A percentile compares a stretch with the other conserved stretches of the same genome.
Evolutionary conservation across 1,139 yeast genomes (phyloP).

Genomic region (Blastobotrys serpentis): DNA sequence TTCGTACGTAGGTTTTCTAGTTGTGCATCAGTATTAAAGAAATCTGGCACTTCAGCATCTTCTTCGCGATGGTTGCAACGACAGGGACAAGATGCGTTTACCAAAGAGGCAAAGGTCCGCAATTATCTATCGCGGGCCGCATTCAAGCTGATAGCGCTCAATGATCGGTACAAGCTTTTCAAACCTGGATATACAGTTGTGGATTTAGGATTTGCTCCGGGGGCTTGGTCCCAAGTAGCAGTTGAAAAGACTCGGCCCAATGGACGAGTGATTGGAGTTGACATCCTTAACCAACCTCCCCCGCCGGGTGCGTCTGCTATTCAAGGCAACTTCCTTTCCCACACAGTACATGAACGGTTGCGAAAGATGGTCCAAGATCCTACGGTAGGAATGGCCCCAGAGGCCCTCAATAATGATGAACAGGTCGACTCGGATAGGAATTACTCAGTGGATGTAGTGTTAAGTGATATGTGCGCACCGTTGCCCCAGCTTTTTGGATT

Average conservation of each 20-base stretch:
- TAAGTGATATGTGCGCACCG: constrained; percentile 88
- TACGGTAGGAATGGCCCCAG: constrained; percentile 55
- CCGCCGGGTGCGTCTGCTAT: constrained; percentile 76
- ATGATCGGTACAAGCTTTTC: constrained; percentile 62
- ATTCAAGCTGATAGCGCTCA: constrained; percentile 66
- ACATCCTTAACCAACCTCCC: constrained; percentile 73
- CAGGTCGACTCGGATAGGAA: too few species aligned
- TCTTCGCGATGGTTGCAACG: constrained; percentile 75
- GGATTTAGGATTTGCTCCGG: constrained; percentile 94
- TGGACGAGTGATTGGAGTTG: constrained; percentile 81
- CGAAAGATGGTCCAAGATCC: constrained; percentile 6
- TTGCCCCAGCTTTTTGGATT: constrained; percentile 62
- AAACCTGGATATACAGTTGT: constrained; percentile 59
- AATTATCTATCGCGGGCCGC: constrained; percentile 86
- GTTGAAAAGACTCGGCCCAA: constrained; percentile 53
- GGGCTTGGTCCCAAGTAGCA: constrained; percentile 91
- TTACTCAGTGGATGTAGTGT: constrained; percentile 60
- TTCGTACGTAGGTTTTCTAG: background rate
- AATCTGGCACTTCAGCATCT: constrained; percentile 37
- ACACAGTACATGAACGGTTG: constrained; percentile 4
- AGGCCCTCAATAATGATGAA: constrained; percentile 46
- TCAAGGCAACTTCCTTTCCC: constrained; percentile 76
- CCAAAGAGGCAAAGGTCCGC: constrained; percentile 62
- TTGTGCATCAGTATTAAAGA: background rate
- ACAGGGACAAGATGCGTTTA: constrained; percentile 60